Evolutionary conservation across 2,329 filamentous ascomycete genomes (phyloP), one percentile per base, ranked within the genome.

Genomic region (Pleomassaria siparia): DNA sequence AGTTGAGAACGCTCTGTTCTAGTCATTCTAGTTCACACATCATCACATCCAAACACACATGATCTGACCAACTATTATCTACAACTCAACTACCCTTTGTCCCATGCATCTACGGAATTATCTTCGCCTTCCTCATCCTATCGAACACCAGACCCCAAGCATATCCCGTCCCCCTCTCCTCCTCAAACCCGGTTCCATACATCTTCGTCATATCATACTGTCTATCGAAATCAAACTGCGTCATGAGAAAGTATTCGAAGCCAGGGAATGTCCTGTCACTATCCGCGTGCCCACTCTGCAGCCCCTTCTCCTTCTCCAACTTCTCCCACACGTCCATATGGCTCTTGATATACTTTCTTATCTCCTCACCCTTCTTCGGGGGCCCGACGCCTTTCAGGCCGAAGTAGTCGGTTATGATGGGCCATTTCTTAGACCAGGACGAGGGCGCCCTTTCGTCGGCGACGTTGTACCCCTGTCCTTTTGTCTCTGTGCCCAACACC

Each of bases 161-260:
- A 41, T 70, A 39, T 29, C 52, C 52, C 5, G 71, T 69, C n/a
- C 51, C 58, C 15, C 71, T 64, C 59, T 76, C 73, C 56, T 76
- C 74, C 2, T 43, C 55, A 54, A 76, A 73, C n/a, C 73, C 70
- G 6, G 64, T 68, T 18, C 58, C 64, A 55, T 76, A 73, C 58
- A 70, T 67, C 60, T 72, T 72, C 10, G 51, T 69, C 71, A 76
- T 74, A 53, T 77, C 73, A 50, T 72, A 72, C 33, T 76, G 71
- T 33, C 74, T 62, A 51, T 76, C 74, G 46, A 73, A 74, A 51
- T 76, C 72, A 49, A 76, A 75, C 43, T 67, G 61, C 9, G 69
- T 70, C 49, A 77, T 62, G 43, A 77, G 60, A 40, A 74, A 72
- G 48, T 73, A 67, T 54, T 76, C 73, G 37, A 74, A 75, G 0